Base-by-base conservation (phyloP, 2,329 filamentous ascomycete genomes). In the Pestalotiopsis sp. region DNA sequence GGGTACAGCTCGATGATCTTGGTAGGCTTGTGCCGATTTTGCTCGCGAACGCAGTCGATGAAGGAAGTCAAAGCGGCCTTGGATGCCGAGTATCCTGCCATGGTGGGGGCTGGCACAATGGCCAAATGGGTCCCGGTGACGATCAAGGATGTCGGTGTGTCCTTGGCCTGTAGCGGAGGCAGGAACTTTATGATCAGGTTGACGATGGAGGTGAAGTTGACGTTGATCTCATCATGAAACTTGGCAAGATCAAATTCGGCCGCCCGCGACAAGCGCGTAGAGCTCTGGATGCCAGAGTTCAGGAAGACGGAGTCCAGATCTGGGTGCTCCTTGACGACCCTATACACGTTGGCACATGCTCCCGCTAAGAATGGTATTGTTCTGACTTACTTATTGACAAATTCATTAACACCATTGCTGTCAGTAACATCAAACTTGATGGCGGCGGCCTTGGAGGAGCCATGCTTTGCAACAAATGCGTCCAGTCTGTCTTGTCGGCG, bases 401-500 rank as follows among this genome's bases (percentile, higher is more conserved):
- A 64, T 2, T n/a, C 14, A 13, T 59, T 17, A n/a, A 66, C 38
- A 1, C 64, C 36, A 41, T 60, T n/a, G 31, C 52, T 52, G 25
- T 66, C 56, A 6, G 64, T 58, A 7, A 66, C 49, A 36, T 66
- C 64, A 38, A 58, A 66, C 36, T 66, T 49, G 39, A 49, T 9
- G 5, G 49, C 49, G 52, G 49, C 64, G 3, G 64, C 49, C 7
- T 66, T 66, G 45, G 49, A 13, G 9, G 76, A 69, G 17, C 64
- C 64, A 31, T 66, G 65, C 36, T 66, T 66, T 4, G 52, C 17
- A 12, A 66, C 38, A 38, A 66, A 66, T 5, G 7, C 65, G 27
- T 66, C 65, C 7, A 89, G 82, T 2, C 84, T 79, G 14, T 87
- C 83, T 74, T 85, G 75, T 58, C 87, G 84, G 17, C 88, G 83